Evolutionary conservation across 176 grass and related monocot genomes (phyloP), one percentile per base, ranked within the genome.

Genomic region (Saccharum officinarum): DNA sequence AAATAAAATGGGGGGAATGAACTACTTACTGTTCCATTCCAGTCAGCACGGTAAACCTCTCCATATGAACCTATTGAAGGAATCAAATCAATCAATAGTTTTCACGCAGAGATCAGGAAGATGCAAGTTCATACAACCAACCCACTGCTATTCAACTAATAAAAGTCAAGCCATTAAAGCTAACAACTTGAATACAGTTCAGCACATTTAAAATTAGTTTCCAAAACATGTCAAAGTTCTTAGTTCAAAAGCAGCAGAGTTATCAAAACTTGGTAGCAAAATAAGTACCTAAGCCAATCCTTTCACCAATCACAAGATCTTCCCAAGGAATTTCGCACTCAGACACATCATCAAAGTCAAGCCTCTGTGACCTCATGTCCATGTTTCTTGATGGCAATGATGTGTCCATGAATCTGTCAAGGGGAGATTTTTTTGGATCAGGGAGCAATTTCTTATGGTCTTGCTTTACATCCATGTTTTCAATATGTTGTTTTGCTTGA

Each of bases 41-140:
- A 99, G 81, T 99, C 97, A 88, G 97, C 93, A 77, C 97, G 92
- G 85, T 99, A 99, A 76, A 99, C 97, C 88, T 99, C 97, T 75
- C 97, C 97, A 78, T 99, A 99, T 23, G 97, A 99, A 91, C 97
- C 97, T 99, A 89, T 75, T 74, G 38, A 73, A 82, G 40, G 62
- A 83, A 84, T 18, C 22, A 73, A 85, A 75, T 84, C 69, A 83
- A 78, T 88, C 33, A 83, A 75, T 85, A 76, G 71, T 80, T 89
- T 82, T 75, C 46, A 37, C 17, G 1, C 34, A 68, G 70, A 38
- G 15, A 84, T 20, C 38, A 78, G 33, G 57, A 45, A 83, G 57
- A 67, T 71, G 44, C 4, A 82, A 82, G 16, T 69, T 79, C 73
- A 47, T 69, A 69, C 40, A 84, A 63, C 52, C 69, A 75, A 76